These are phyloP conservation scores for Helotiales sp. DNA, from an alignment of 2,329 filamentous ascomycete genomes.

Conservation along the genomic window DNA sequence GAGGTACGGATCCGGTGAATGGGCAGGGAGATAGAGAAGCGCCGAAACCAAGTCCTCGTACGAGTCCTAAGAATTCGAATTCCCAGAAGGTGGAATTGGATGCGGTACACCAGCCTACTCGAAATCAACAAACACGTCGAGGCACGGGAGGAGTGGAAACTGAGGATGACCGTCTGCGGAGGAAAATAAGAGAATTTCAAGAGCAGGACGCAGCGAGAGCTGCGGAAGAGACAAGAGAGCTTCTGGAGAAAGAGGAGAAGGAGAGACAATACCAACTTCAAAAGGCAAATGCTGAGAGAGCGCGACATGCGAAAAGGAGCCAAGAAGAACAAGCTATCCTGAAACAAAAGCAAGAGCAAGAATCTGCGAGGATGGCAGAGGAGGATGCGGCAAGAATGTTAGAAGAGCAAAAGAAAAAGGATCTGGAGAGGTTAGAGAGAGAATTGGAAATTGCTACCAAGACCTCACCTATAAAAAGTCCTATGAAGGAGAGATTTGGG, in stretches of 20 bases:
- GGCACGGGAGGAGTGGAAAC: constrained; percentile 23
- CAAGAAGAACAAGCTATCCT: neutral
- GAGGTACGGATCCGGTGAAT: constrained; percentile 21
- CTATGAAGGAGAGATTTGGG: constrained; percentile 29
- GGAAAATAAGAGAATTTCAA: constrained; percentile 1
- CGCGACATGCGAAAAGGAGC: neutral
- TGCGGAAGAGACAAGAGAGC: neutral
- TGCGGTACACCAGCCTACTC: neutral
- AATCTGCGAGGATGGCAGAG: constrained; percentile 18
- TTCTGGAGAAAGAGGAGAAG: constrained; percentile 1
- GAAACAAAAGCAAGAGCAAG: constrained; percentile 11
- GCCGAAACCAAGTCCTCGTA: neutral
- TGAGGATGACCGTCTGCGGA: constrained; percentile 17
- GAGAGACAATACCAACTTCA: neutral
- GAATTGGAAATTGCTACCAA: constrained; percentile 33
- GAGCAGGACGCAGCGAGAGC: constrained; percentile 1
- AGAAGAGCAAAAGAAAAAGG: constrained; percentile 35
- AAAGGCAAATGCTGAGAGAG: neutral
- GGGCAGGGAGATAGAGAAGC: neutral
- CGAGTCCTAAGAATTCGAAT: neutral
- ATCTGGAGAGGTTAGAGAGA: constrained; percentile 34
- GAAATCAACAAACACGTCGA: neutral
- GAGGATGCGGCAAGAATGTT: constrained; percentile 28
- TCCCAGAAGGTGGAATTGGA: neutral
- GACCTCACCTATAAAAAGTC: constrained; percentile 16